Evolutionary conservation across 176 grass and related monocot species (phyloP), one percentile per base, ranked within the genome.

Genomic region (Guadua angustifolia): DNA sequence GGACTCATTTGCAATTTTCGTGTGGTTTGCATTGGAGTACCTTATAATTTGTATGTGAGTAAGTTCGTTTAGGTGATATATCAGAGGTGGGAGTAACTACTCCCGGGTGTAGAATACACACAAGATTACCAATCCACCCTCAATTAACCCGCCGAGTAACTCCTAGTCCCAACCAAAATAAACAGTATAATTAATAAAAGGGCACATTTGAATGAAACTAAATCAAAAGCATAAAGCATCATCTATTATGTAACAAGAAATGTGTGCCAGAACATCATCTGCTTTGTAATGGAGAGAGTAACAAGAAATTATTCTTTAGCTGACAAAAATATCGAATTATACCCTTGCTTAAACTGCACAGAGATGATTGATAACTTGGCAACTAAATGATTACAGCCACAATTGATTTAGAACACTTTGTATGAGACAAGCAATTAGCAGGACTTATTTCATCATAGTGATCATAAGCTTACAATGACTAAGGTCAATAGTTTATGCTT

Each of bases 391-490:
- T 69, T 69, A 17, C 19, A 52, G 1, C 14, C 13, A 80, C 5
- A 75, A 24, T 32, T 80, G 35, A 64, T 44, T 44, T 18, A 63
- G n/a, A n/a, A n/a, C n/a, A n/a, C n/a, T n/a, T n/a, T n/a, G 44
- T 43, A 75, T 62, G 70, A 55, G 25, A 81, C 19, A 7, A 19
- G 18, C 13, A 73, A 74, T 83, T 51, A 38, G 15, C 32, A 63
- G 5, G 46, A 39, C 14, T n/a, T n/a, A n/a, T n/a, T 19, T 24
- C 43, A 74, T 61, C 43, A 64, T 6, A 24, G 43, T 74, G 81
- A 49, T 83, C 18, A 25, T 74, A 4, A 22, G 50, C 12, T 9
- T 36, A 24, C 12, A 35, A 36, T 43, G 42, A 62, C 25, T 35
- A 61, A 46, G 26, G 46, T 74, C 26, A 36, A 24, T 11, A 32